Evolutionary conservation across 2,329 filamentous ascomycete species (phyloP), one percentile per base, ranked within the genome.

Genomic region (Annulohypoxylon truncatum): DNA sequence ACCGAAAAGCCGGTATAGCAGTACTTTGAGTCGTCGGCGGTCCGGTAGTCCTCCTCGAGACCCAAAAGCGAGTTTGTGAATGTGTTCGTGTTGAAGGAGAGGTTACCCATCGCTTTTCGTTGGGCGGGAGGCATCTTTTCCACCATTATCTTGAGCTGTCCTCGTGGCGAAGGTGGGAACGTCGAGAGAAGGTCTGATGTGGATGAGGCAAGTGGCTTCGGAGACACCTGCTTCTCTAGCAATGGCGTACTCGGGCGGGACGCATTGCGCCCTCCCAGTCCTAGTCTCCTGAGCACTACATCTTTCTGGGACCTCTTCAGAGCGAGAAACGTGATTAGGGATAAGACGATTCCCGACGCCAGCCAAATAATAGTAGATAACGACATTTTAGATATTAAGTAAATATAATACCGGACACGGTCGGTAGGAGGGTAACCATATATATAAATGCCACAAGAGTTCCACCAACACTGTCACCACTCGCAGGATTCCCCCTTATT

Each of bases 1-100:
- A 90, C 82, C 0, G 90, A 90, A 72, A 94, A 90, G 1, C 90
- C 92, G 42, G 87, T 93, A 1, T 87, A 87, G 1, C 88, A 89
- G 73, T 85, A 90, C 24, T 81, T 82, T 0, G 64, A 62, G 2
- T 76, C 68, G 12, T 71, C 69, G 0, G 79, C 78, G 22, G 69
- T 52, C 6, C 71, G 73, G 55, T 80, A 82, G 58, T 81, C 74
- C 44, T 77, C 72, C 2, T 77, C 75, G 6, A 82, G 47, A 4
- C 67, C 69, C 4, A 82, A 59, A 5, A 81, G 67, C 10, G 76
- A 73, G 28, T 52, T 58, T 38, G 71, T 64, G 50, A 68, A 73
- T 12, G 42, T 54, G 15, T 53, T 56, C 38, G 67, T 61, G 22
- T 69, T 56, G 35, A 75, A 74, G 3, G 65, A 63, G 15, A 72